These are phyloP conservation scores for Pseudoturritis turrita DNA, from an alignment of 345 rosid genomes.

Conservation along the genomic window DNA sequence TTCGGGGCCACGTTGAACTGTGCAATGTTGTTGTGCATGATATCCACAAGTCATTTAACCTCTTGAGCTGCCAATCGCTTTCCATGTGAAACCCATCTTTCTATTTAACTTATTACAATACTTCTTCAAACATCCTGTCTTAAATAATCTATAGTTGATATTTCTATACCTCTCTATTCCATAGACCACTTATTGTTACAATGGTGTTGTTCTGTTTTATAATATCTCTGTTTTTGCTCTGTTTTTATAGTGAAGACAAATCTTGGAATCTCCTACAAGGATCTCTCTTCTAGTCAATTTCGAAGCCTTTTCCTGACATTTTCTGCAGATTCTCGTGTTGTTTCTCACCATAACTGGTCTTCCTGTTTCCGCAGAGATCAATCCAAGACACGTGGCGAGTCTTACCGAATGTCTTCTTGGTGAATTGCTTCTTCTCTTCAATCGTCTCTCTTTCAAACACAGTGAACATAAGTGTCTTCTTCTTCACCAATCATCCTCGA, in stretches of 20 bases:
- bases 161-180: no score
- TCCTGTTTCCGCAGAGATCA: constrained; percentile 52
- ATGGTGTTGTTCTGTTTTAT: no score
- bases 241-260: constrained; percentile 71
- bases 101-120: no score
- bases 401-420: constrained; percentile 51
- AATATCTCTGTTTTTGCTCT: no score
- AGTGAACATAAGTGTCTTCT: constrained; percentile 34
- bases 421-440: constrained; percentile 32
- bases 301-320: constrained; percentile 66
- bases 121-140: no score
- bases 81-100: no score
- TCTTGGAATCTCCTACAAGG: constrained; percentile 48
- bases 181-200: no score
- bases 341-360: constrained; percentile 46
- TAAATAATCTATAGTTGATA: no score
- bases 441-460: constrained; percentile 25
- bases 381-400: constrained; percentile 54
- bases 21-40: no score
- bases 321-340: constrained; percentile 64
- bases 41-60: no score
- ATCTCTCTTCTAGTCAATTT: constrained; percentile 47
- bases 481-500: constrained; percentile 33
- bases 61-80: no score
- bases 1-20: no score